A percentile compares a stretch with the other conserved stretches of the same genome.
These are phyloP conservation scores for Alternaria incomplexa DNA, from an alignment of 2,329 filamentous ascomycete species.

Conservation along the genomic window DNA sequence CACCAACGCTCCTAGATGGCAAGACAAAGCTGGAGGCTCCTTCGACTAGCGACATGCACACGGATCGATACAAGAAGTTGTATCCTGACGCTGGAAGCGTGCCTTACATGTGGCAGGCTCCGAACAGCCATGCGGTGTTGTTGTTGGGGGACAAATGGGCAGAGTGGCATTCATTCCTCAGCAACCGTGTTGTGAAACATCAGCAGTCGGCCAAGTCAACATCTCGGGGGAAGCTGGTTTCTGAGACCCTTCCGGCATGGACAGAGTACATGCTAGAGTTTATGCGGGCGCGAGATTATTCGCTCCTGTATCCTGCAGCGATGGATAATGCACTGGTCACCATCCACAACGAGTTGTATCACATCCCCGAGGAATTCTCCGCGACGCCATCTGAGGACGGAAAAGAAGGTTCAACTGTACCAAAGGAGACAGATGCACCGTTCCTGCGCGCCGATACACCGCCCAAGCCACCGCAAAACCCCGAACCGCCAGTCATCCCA, in stretches of 20 bases:
- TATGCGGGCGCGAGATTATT: slow-evolving; percentile 77
- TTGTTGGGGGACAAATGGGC: slow-evolving; percentile 87
- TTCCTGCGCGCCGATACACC: slow-evolving; percentile 51
- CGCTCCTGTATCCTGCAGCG: slow-evolving; percentile 75
- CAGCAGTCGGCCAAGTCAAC: slow-evolving; percentile 28
- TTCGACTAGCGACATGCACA: slow-evolving; percentile 44
- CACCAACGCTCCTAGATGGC: slow-evolving; percentile 68
- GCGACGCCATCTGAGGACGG: neutral
- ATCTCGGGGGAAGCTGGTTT: slow-evolving; percentile 55
- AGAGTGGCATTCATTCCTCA: slow-evolving; percentile 81
- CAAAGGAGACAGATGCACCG: slow-evolving; percentile 32
- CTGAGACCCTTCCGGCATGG: slow-evolving; percentile 74
- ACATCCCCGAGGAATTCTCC: slow-evolving; percentile 70
- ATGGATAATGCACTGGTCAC: slow-evolving; percentile 65
- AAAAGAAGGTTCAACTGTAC: slow-evolving; percentile 3
- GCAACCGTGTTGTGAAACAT: slow-evolving; percentile 60
- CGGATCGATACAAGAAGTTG: slow-evolving; percentile 34
- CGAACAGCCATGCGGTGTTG: slow-evolving; percentile 80
- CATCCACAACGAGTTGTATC: slow-evolving; percentile 77
- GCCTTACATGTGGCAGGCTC: slow-evolving; percentile 84
- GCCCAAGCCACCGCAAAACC: slow-evolving; percentile 12
- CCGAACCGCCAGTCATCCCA: slow-evolving; percentile 58
- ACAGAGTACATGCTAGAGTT: slow-evolving; percentile 79
- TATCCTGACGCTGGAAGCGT: slow-evolving; percentile 47
- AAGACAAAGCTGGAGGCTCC: slow-evolving; percentile 62